Evolutionary conservation across 768 basidiomycete species (phyloP).

Genomic region (Clitopilus passeckerianus): DNA sequence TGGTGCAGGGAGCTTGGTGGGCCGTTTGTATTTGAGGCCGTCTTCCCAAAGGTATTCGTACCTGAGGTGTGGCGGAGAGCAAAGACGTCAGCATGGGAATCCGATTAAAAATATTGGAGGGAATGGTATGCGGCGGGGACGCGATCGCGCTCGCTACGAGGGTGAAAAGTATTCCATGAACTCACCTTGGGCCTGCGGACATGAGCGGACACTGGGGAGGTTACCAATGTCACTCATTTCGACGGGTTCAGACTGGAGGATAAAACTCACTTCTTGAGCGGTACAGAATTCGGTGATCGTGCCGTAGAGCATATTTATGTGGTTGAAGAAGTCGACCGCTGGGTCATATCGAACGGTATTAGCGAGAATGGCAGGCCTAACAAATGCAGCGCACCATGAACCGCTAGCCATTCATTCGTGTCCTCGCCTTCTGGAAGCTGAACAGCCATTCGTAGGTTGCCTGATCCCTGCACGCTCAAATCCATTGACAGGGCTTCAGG

Average conservation of each 20-base stretch:
- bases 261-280: constrained; percentile 67
- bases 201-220: constrained; percentile 80
- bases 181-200: constrained; percentile 88
- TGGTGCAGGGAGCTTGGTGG: constrained; percentile 91
- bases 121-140: too few species aligned
- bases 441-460: constrained; percentile 90
- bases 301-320: constrained; percentile 98
- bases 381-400: constrained; percentile 68
- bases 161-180: too few species aligned
- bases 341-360: constrained; percentile 1
- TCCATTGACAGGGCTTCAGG: not conserved
- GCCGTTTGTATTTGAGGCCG: constrained; percentile 78
- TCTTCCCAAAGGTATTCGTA: constrained; percentile 97
- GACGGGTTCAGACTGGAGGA: not conserved
- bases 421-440: constrained; percentile 97
- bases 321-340: constrained; percentile 99
- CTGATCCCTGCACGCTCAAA: constrained; percentile 67
- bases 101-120: too few species aligned
- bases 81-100: not conserved
- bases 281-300: constrained; percentile 99
- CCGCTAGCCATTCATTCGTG: constrained; percentile 98
- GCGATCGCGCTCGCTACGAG: too few species aligned
- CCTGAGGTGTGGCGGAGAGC: constrained; percentile 29
- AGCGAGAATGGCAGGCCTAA: not conserved
- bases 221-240: not conserved